These are phyloP conservation scores for Mycena citricolor DNA, from an alignment of 1,284 basidiomycete genomes.

Conservation along the genomic window DNA sequence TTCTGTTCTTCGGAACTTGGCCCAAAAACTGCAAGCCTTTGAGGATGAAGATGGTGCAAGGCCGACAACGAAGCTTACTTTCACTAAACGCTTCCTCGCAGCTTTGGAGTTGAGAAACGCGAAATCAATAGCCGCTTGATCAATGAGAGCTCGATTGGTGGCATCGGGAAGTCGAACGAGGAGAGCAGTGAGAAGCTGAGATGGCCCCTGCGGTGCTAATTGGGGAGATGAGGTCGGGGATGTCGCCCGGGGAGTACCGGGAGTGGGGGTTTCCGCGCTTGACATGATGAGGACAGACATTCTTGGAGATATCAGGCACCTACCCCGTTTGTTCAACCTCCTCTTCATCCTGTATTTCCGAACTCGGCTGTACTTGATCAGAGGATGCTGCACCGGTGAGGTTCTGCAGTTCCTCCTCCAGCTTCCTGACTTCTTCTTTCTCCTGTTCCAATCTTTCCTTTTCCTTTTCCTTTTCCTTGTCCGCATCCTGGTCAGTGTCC, in stretches of 20 bases:
- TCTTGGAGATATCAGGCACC: too few relatives aligned
- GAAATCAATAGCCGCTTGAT: conserved; percentile 94
- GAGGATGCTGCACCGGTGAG: conserved; percentile 35
- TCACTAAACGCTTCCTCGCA: conserved; percentile 85
- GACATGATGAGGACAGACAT: conserved; percentile 8
- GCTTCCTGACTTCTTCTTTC: conserved; percentile 62
- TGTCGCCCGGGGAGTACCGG: conserved; percentile 61
- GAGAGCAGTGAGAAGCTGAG: conserved; percentile 89
- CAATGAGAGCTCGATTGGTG: conserved; percentile 89
- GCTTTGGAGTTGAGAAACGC: conserved; percentile 96
- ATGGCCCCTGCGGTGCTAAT: conserved; percentile 81
- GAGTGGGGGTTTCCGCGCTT: conserved; percentile 60
- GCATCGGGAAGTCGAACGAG: conserved; percentile 92
- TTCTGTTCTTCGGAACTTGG: conserved; percentile 85
- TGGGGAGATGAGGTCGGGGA: conserved; percentile 66
- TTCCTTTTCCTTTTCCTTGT: conserved; percentile 38
- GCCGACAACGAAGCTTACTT: conserved; percentile 49
- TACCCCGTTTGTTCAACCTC: conserved; percentile 54
- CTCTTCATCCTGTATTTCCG: conserved; percentile 31
- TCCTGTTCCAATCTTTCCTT: conserved; percentile 37
- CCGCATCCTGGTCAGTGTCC: conserved; percentile 32
- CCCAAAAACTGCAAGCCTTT: conserved; percentile 67
- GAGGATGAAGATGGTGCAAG: conserved; percentile 3
- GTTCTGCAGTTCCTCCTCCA: conserved; percentile 71
- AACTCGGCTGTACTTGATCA: conserved; percentile 23